A percentile compares a stretch with the other conserved stretches of the same genome.
Conservation (phyloP, 2,329 filamentous ascomycete species). For the Cryphonectria radicalis region DNA sequence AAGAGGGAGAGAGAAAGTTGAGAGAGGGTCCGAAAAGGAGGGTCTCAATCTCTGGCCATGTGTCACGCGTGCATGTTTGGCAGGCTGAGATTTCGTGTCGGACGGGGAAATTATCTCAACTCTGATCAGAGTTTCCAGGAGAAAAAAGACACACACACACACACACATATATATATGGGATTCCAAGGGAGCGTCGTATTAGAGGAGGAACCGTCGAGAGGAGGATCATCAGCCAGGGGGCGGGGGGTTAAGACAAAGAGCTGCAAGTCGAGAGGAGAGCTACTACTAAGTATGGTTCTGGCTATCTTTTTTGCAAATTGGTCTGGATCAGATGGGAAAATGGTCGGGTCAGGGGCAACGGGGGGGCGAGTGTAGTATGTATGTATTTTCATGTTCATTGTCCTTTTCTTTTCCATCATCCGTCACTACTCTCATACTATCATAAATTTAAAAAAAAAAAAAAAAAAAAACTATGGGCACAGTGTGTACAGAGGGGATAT, state of each 20-base stretch:
- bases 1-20: background rate
- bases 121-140: background rate
- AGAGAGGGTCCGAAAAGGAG: background rate
- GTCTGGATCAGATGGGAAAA: background rate
- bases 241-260: background rate
- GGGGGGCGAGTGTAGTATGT: background rate
- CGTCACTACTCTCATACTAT: background rate
- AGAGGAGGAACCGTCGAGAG: background rate
- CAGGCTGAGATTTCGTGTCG: slow-evolving; percentile 15
- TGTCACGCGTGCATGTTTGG: slow-evolving; percentile 5
- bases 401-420: background rate
- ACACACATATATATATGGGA: background rate
- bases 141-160: background rate
- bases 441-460: background rate
- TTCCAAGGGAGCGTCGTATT: background rate
- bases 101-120: slow-evolving; percentile 13
- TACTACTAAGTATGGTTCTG: background rate
- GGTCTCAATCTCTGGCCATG: slow-evolving; percentile 5
- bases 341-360: background rate
- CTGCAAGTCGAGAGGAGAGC: background rate
- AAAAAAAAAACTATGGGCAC: background rate
- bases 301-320: slow-evolving; percentile 3
- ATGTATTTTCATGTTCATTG: background rate
- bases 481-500: background rate
- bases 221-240: background rate